Evolutionary conservation across 345 rosid species (phyloP), one percentile per base, ranked within the genome.

Genomic region (Citrus cavaleriei): DNA sequence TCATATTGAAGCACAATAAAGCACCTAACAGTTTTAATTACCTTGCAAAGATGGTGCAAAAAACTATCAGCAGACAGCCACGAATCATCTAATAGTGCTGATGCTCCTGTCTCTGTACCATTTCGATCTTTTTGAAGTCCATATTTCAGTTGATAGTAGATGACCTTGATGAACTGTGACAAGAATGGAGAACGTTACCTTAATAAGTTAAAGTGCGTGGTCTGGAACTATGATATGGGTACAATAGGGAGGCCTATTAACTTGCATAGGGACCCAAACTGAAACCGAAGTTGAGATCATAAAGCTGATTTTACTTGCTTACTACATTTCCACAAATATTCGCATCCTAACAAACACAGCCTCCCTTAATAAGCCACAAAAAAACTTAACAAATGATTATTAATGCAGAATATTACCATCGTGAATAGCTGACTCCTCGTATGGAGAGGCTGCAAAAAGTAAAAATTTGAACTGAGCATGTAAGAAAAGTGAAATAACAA

Each of bases 61-160:
- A 95, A 95, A 87, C 95, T 93, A 82, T 93, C 93, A 6, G 95
- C 77, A 76, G 94, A 89, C 68, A 95, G 79, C 98, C 97, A 93
- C 46, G 91, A 91, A 77, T 92, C 94, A 81, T 95, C 98, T 81
- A 93, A 82, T 61, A 93, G 86, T 1, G 90, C 78, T 5, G 90
- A 87, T 46, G 82, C 40, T 59, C 92, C 95, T 58, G 84, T 73
- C 81, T 89, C 91, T 65, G 85, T 67, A 78, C 78, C 70, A 77
- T 74, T 82, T 37, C 67, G 76, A 63, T 93, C 98, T 84, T 89
- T 93, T 78, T 86, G 93, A 75, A 93, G 91, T 81, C 95, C 99
- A 79, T 87, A 89, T 86, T 91, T 91, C 72, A 95, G 91, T 87
- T 95, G 99, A 86, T 93, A 80, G 86, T 89, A 95, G 73, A 92